phyloP scores from a whole-genome alignment of 257 asterid species.

The Perilla frutescens region DNA sequence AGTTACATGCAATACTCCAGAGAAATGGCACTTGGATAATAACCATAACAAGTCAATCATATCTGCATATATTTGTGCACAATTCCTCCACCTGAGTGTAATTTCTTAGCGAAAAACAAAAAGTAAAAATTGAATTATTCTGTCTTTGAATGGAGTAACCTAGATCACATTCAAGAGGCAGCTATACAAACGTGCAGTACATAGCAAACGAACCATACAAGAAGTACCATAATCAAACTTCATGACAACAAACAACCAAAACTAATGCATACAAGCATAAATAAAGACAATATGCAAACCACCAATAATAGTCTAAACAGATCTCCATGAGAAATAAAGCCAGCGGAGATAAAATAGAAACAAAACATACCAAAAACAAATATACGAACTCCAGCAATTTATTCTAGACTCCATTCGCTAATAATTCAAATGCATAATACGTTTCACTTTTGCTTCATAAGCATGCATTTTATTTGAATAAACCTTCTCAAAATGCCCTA shows the following conservation, averaged over 20 bases:
- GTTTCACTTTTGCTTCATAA: background rate
- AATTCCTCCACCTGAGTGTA: no score
- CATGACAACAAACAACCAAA: background rate
- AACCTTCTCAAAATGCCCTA: background rate
- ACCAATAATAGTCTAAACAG: background rate
- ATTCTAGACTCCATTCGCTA: no score
- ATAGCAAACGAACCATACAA: background rate
- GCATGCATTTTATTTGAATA: no score
- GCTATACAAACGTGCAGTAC: background rate
- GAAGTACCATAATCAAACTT: background rate
- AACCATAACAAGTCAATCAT: no score
- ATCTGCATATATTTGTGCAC: no score
- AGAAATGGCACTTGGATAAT: no score
- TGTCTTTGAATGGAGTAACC: background rate
- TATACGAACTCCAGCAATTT: no score
- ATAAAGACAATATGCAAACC: background rate
- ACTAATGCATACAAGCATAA: background rate
- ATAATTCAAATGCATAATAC: no score
- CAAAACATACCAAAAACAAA: background rate
- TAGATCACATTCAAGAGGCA: background rate
- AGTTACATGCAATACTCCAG: no score
- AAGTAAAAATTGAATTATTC: background rate
- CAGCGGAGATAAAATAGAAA: background rate
- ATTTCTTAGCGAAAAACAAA: background rate
- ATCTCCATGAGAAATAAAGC: background rate